Conservation (phyloP, 345 rosid genomes). For the Eucalyptus brandiana region DNA sequence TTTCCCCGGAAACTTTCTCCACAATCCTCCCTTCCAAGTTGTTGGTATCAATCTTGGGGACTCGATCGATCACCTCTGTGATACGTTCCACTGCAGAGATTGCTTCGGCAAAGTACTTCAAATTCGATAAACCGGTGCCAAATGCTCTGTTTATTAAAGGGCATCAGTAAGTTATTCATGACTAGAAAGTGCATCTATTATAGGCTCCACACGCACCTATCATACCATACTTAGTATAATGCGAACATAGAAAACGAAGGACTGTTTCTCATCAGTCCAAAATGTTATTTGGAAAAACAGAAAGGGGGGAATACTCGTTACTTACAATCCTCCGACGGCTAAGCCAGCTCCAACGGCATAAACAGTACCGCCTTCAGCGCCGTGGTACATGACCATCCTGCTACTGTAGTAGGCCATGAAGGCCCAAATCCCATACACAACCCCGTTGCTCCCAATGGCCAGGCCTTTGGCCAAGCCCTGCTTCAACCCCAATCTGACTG, state of each 20-base stretch:
- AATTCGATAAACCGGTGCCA: neutral
- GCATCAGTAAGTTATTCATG: neutral
- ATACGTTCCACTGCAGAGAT: neutral
- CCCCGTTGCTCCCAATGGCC: constrained; percentile 1
- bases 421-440: neutral
- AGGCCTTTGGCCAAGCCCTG: constrained; percentile 8
- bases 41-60: neutral
- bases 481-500: neutral
- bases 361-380: constrained; percentile 1
- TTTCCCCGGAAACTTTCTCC: neutral
- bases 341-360: neutral
- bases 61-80: neutral
- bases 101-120: neutral
- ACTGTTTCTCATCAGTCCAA: neutral
- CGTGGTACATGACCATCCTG: constrained; percentile 6
- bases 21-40: neutral
- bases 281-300: neutral
- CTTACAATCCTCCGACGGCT: constrained; percentile 4
- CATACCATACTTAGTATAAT: neutral
- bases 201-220: neutral
- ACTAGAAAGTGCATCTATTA: neutral
- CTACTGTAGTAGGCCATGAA: constrained; percentile 6
- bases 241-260: neutral
- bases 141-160: neutral
- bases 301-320: neutral